Conservation (phyloP, 805 yeast species). For the Komagataella populi region DNA sequence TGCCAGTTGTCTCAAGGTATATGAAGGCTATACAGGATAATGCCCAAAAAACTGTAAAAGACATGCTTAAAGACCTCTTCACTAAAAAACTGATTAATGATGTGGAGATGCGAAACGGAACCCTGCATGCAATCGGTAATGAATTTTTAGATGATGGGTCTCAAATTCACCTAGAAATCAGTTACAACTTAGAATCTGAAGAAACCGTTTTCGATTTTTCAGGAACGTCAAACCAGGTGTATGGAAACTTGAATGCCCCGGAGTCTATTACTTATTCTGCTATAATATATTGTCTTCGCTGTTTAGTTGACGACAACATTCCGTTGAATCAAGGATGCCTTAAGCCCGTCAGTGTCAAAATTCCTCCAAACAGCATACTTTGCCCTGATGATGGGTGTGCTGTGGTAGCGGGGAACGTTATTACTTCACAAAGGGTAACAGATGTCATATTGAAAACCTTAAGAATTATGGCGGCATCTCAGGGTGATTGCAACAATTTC, state of each 20-base stretch:
- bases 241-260: slow-evolving; percentile 90
- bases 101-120: slow-evolving; percentile 26
- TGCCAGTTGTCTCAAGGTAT: slow-evolving; percentile 47
- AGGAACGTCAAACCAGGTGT: slow-evolving; percentile 79
- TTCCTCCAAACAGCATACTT: slow-evolving; percentile 51
- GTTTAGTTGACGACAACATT: slow-evolving; percentile 74
- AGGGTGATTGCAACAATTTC: slow-evolving; percentile 89
- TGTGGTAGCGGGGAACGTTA: slow-evolving; percentile 90
- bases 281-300: slow-evolving; percentile 72
- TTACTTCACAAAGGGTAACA: slow-evolving; percentile 87
- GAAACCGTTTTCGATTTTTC: slow-evolving; percentile 69
- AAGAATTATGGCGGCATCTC: slow-evolving; percentile 85
- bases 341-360: slow-evolving; percentile 54
- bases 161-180: slow-evolving; percentile 36
- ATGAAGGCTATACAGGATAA: slow-evolving; percentile 76
- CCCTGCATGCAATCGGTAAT: slow-evolving; percentile 3
- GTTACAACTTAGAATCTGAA: slow-evolving; percentile 34
- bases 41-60: slow-evolving; percentile 61
- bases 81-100: slow-evolving; percentile 24
- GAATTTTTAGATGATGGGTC: slow-evolving; percentile 83
- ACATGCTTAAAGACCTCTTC: slow-evolving; percentile 30
- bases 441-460: slow-evolving; percentile 84
- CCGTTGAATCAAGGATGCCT: slow-evolving; percentile 93
- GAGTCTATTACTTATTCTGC: slow-evolving; percentile 83
- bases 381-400: slow-evolving; percentile 81